Base-by-base conservation (phyloP, 768 basidiomycete species). In the Rhizopogon salebrosus region DNA sequence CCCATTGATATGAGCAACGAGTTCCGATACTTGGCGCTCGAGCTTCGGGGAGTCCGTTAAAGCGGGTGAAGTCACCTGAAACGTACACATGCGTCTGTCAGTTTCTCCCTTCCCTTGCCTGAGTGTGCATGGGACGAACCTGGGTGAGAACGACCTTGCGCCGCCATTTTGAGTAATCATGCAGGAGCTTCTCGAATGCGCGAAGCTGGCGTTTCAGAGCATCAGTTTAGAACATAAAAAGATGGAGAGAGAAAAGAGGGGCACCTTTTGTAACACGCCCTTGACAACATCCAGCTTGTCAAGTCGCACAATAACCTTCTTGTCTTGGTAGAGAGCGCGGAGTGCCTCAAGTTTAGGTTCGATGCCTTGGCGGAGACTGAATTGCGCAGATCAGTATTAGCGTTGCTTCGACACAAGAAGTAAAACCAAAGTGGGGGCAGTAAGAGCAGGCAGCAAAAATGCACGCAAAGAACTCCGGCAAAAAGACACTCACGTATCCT, bases 281-380 rank as follows among this genome's bases (percentile, higher is more conserved):
- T 98, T 98, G 62, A 97, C 94, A n/a, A 94, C 91, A 63, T 98
- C 95, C 38, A 98, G 79, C 75, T 99, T 99, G 70, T 99, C 95
- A 7, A 95, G 80, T 16, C 93, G 95, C 11, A 98, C 90, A 52
- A 99, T 94, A 64, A 99, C 98, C 79, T 98, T 98, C 80, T 98
- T 98, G 57, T 90, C 92, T 58, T 92, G 86, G 68, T 99, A 99
- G 13, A 98, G 69, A 18, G 83, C 76, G 24, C 84, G 75, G 0
- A 98, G 79, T 2, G 92, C 87, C 42, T 89, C 89, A 16, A 95
- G 75, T 69, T 95, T 97, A n/a, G 95, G 95, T 51, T 81, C 72
- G 54, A 98, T 86, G 5, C 92, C 93, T 0, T 92, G 85, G 1
- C 86, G 76, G 38, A 83, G 75, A 8, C 84, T 87, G 10, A 35